Evolutionary conservation across 2,329 filamentous ascomycete species (phyloP).

Genomic region (Harringtonia aguacate): DNA sequence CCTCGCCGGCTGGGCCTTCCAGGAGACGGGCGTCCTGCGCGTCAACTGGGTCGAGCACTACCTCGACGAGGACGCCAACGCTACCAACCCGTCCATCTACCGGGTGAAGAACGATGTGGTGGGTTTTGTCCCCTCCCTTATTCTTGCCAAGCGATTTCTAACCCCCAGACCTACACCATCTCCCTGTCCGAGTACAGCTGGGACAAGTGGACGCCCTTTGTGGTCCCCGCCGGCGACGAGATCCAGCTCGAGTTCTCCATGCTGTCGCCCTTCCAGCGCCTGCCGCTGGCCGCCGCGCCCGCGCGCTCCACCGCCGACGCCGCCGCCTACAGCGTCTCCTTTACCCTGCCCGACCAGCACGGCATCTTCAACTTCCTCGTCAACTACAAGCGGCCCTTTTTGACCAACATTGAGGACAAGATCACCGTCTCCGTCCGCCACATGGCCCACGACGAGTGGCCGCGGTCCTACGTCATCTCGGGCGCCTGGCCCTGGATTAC

Average conservation of each 20-base stretch:
- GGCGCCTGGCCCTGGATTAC: slow-evolving; percentile 92
- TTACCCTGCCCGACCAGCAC: slow-evolving; percentile 89
- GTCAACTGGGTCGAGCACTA: slow-evolving; percentile 78
- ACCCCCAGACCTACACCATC: slow-evolving; percentile 64
- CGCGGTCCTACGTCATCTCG: slow-evolving; percentile 78
- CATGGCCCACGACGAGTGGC: slow-evolving; percentile 96
- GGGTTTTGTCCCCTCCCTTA: slow-evolving; percentile 31
- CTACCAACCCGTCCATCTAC: slow-evolving; percentile 79
- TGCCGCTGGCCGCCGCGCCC: slow-evolving; percentile 51
- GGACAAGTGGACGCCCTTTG: slow-evolving; percentile 67
- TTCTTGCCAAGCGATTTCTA: neutral
- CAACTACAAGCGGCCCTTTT: slow-evolving; percentile 93
- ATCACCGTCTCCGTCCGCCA: slow-evolving; percentile 88
- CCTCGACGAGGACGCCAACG: slow-evolving; percentile 45
- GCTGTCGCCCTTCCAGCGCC: slow-evolving; percentile 93
- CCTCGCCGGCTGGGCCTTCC: slow-evolving; percentile 90
- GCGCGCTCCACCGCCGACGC: slow-evolving; percentile 48
- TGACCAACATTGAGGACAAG: slow-evolving; percentile 87
- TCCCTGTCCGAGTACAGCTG: slow-evolving; percentile 77
- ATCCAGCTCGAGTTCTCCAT: slow-evolving; percentile 97
- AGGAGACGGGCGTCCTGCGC: slow-evolving; percentile 81
- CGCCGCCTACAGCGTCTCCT: slow-evolving; percentile 62
- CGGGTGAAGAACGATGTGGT: slow-evolving; percentile 95
- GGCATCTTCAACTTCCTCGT: slow-evolving; percentile 98
- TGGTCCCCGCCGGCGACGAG: slow-evolving; percentile 55